These are phyloP conservation scores for Linum lewisii DNA, from an alignment of 345 rosid genomes.

Conservation along the genomic window DNA sequence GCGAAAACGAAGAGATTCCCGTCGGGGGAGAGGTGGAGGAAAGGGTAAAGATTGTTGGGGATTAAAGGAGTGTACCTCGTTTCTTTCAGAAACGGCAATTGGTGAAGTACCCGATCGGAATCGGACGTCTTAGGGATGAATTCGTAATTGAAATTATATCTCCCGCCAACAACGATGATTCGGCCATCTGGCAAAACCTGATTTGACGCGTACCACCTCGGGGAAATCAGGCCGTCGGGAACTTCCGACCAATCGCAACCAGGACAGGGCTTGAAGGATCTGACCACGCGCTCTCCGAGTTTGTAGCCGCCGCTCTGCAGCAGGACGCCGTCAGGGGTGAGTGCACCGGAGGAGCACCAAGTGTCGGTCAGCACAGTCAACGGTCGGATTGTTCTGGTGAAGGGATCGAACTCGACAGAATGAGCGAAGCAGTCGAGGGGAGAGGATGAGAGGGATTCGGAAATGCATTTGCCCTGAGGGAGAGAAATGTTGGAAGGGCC, in stretches of 20 bases:
- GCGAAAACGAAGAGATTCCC: slow-evolving; percentile 22
- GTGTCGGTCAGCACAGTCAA: slow-evolving; percentile 20
- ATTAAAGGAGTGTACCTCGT: no score
- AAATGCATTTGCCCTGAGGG: neutral
- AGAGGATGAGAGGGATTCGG: neutral
- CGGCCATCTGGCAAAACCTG: slow-evolving; percentile 60
- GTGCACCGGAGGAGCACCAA: slow-evolving; percentile 15
- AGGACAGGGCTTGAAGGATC: slow-evolving; percentile 46
- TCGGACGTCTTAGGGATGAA: no score
- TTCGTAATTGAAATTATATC: slow-evolving; percentile 18
- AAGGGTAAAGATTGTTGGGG: slow-evolving; percentile 20
- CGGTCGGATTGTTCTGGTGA: slow-evolving; percentile 12
- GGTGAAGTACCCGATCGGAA: no score
- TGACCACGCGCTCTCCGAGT: slow-evolving; percentile 33
- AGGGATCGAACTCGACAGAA: slow-evolving; percentile 17
- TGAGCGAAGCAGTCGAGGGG: slow-evolving; percentile 16
- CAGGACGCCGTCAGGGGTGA: no score
- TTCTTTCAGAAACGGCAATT: no score
- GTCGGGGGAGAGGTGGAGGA: slow-evolving; percentile 16
- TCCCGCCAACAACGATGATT: slow-evolving; percentile 64
- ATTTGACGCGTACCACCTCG: slow-evolving; percentile 68
- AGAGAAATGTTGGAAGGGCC: slow-evolving; percentile 4
- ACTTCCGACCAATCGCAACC: slow-evolving; percentile 61
- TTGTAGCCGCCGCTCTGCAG: slow-evolving; percentile 20
- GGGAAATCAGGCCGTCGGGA: slow-evolving; percentile 30